phyloP scores from a whole-genome alignment of 495 filamentous ascomycete species.

The Xeromyces bisporus region DNA sequence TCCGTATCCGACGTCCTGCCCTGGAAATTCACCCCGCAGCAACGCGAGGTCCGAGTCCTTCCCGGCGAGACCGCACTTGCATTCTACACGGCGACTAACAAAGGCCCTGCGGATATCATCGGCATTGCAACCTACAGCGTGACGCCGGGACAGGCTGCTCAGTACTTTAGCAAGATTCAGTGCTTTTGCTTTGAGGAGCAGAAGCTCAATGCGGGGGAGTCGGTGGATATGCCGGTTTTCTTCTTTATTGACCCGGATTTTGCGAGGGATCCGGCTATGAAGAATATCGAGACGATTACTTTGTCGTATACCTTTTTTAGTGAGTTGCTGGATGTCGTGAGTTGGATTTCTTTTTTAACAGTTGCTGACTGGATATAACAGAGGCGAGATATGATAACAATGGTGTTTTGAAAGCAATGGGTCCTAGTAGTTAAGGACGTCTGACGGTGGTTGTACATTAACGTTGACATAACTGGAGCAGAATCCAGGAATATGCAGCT shows the following conservation, averaged over 20 bases:
- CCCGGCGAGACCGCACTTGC: conserved; percentile 95
- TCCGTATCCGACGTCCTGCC: conserved; percentile 88
- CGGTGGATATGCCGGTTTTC: conserved; percentile 99
- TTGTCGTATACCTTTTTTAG: conserved; percentile 98
- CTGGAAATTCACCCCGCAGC: conserved; percentile 95
- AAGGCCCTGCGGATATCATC: conserved; percentile 77
- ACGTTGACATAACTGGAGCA: no score
- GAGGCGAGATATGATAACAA: conserved; percentile 81
- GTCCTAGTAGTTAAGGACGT: no score
- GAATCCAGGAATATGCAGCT: no score
- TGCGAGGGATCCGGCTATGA: conserved; percentile 80
- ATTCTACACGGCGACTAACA: conserved; percentile 95
- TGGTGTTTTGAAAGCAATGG: conserved; percentile 37
- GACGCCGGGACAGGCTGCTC: conserved; percentile 86
- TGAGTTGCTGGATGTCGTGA: conserved; percentile 30
- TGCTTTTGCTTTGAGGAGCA: conserved; percentile 99
- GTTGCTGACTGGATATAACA: conserved; percentile 17
- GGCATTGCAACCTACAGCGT: conserved; percentile 97
- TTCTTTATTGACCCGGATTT: conserved; percentile 98
- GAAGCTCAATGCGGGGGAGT: conserved; percentile 84
- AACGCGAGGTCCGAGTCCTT: conserved; percentile 86
- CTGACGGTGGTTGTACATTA: no score
- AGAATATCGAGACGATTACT: conserved; percentile 83
- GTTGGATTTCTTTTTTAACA: not conserved
- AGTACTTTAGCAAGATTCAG: conserved; percentile 98